Evolutionary conservation across 2,329 filamentous ascomycete genomes (phyloP).

Genomic region (Ambrosiella xylebori): DNA sequence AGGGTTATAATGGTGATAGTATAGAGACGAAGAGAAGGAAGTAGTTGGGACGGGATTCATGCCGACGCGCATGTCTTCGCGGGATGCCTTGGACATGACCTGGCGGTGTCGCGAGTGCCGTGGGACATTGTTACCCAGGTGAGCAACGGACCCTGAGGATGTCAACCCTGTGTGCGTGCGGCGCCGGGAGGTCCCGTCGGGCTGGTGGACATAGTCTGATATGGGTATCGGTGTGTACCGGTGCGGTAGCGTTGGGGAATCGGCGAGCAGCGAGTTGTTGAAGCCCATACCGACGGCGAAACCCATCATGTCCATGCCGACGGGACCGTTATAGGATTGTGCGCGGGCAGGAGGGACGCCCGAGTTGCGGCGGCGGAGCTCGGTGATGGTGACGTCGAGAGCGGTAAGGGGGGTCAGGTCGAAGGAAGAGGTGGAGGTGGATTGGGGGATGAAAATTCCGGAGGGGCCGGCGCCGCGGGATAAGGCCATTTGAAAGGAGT

Average conservation of each 20-base stretch:
- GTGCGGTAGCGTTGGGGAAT: conserved; percentile 17
- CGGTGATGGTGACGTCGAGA: conserved; percentile 29
- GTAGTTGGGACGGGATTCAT: not conserved
- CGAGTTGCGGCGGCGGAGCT: conserved; percentile 42
- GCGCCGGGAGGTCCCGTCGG: not conserved
- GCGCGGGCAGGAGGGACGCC: conserved; percentile 26
- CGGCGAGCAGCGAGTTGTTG: conserved; percentile 22
- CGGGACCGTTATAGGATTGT: conserved; percentile 17
- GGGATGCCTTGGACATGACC: conserved; percentile 11
- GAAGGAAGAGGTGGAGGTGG: conserved; percentile 7
- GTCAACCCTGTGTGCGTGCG: conserved; percentile 8
- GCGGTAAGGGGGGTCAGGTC: conserved; percentile 14
- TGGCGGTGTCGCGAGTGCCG: not conserved
- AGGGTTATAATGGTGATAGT: not conserved
- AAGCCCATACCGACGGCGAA: conserved; percentile 14
- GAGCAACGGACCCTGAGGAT: conserved; percentile 7
- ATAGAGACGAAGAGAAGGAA: not conserved
- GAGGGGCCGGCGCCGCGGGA: conserved; percentile 12
- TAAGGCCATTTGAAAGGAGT: conserved; percentile 11
- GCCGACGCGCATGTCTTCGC: conserved; percentile 10
- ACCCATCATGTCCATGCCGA: conserved; percentile 1
- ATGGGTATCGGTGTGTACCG: not conserved
- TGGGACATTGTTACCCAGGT: not conserved
- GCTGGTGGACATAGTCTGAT: not conserved
- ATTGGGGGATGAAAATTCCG: conserved; percentile 11